Percentiles rank a stretch among this genome's conserved stretches.
These are phyloP conservation scores for Adenanthera pavonina DNA, from an alignment of 306 rosid species.

Conservation along the genomic window DNA sequence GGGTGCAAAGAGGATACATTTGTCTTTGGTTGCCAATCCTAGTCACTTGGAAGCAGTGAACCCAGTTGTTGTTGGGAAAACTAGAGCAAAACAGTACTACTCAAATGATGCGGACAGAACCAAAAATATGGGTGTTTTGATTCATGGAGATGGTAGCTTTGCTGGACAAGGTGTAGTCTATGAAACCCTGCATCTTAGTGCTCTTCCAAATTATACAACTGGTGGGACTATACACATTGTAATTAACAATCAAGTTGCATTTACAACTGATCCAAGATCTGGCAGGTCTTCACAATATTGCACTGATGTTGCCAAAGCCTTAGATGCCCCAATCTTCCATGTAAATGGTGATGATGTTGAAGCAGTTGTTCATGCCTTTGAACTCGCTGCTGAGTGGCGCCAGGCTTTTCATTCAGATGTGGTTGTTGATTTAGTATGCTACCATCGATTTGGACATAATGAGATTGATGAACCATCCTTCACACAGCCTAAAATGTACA, in stretches of 20 bases:
- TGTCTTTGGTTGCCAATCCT: conserved; percentile 93
- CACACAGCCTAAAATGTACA: conserved; percentile 96
- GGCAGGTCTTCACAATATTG: conserved; percentile 96
- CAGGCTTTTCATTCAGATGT: conserved; percentile 98
- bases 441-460: conserved; percentile 95
- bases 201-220: conserved; percentile 92
- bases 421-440: conserved; percentile 94
- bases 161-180: conserved; percentile 99
- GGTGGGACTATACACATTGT: conserved; percentile 97
- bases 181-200: conserved; percentile 94
- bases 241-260: conserved; percentile 94
- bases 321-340: conserved; percentile 89
- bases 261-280: conserved; percentile 85
- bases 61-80: conserved; percentile 93
- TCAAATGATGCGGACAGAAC: conserved; percentile 74
- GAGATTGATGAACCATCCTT: conserved; percentile 98
- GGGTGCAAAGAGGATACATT: conserved; percentile 84
- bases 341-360: conserved; percentile 96
- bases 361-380: conserved; percentile 95
- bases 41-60: conserved; percentile 98
- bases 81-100: conserved; percentile 92
- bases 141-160: conserved; percentile 99
- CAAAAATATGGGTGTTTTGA: conserved; percentile 81
- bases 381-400: conserved; percentile 99
- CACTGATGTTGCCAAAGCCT: conserved; percentile 95